phyloP scores from a whole-genome alignment of 805 yeast species.

The Wickerhamiella lipophila region DNA sequence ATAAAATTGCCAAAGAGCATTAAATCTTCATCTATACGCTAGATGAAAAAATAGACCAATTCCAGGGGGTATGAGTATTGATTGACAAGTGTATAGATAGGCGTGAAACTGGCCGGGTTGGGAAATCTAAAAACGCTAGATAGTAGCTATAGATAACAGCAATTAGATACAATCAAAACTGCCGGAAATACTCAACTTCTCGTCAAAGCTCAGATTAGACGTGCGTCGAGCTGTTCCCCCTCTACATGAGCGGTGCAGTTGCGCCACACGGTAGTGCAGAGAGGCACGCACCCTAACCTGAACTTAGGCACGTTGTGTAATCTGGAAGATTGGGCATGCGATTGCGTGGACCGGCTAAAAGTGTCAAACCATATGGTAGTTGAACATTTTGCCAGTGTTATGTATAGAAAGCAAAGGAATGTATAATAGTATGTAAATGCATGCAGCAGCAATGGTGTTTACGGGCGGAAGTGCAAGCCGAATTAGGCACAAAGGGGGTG shows the following conservation, averaged over 20 bases:
- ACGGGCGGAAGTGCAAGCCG: too few relatives aligned
- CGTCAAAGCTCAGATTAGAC: neutral
- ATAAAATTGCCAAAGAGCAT: neutral
- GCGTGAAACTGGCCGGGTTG: too few relatives aligned
- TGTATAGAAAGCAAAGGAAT: neutral
- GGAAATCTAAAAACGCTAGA: too few relatives aligned
- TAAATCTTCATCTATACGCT: neutral
- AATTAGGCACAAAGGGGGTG: too few relatives aligned
- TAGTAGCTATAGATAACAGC: too few relatives aligned
- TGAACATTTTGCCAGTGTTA: slow-evolving; percentile 6
- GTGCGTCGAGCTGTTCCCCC: neutral
- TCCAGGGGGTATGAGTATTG: neutral
- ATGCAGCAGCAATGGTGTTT: slow-evolving; percentile 7
- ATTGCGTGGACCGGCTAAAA: slow-evolving; percentile 4
- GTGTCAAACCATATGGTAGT: slow-evolving; percentile 9
- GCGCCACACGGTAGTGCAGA: slow-evolving; percentile 7
- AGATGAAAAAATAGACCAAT: neutral
- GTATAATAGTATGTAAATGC: slow-evolving; percentile 9
- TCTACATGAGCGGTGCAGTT: slow-evolving; percentile 5
- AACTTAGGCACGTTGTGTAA: slow-evolving; percentile 7
- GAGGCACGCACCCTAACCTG: neutral
- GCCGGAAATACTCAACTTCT: too few relatives aligned
- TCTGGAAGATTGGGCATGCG: neutral
- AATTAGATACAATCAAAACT: too few relatives aligned
- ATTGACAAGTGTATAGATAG: too few relatives aligned